Evolutionary conservation across 257 asterid species (phyloP).

Genomic region (Ilex asprella): DNA sequence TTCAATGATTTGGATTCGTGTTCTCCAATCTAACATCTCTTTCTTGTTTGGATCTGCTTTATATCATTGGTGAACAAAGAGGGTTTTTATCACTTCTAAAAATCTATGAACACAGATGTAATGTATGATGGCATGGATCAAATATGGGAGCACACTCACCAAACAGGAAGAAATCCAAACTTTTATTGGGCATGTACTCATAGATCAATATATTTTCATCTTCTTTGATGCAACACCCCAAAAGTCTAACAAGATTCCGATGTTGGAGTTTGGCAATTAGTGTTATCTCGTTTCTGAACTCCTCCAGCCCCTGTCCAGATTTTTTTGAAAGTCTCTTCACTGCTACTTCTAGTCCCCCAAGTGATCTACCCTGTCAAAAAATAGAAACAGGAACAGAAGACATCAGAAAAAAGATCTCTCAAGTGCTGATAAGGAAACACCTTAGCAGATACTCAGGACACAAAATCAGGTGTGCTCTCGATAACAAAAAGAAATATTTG

Average conservation of each 20-base stretch:
- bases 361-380: slow-evolving; percentile 23
- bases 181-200: too few species aligned
- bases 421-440: too few species aligned
- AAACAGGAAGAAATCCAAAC: slow-evolving; percentile 35
- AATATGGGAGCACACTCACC: slow-evolving; percentile 20
- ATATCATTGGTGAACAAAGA: too few species aligned
- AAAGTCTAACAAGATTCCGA: slow-evolving; percentile 32
- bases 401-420: too few species aligned
- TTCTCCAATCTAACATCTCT: slow-evolving; percentile 25
- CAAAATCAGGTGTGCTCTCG: too few species aligned
- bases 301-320: slow-evolving; percentile 38
- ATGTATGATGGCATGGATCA: not conserved
- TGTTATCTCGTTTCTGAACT: slow-evolving; percentile 32
- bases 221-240: slow-evolving; percentile 30
- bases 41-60: slow-evolving; percentile 19
- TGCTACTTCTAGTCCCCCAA: slow-evolving; percentile 35
- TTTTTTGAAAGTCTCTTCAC: slow-evolving; percentile 36
- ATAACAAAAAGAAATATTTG: too few species aligned
- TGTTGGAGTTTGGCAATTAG: slow-evolving; percentile 40
- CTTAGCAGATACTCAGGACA: too few species aligned
- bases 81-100: not conserved
- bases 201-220: too few species aligned
- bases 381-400: not conserved
- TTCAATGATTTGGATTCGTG: slow-evolving; percentile 28
- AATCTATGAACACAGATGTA: not conserved